phyloP scores from a whole-genome alignment of 1,284 basidiomycete genomes.

The Rugiboletus extremiorientalis region DNA sequence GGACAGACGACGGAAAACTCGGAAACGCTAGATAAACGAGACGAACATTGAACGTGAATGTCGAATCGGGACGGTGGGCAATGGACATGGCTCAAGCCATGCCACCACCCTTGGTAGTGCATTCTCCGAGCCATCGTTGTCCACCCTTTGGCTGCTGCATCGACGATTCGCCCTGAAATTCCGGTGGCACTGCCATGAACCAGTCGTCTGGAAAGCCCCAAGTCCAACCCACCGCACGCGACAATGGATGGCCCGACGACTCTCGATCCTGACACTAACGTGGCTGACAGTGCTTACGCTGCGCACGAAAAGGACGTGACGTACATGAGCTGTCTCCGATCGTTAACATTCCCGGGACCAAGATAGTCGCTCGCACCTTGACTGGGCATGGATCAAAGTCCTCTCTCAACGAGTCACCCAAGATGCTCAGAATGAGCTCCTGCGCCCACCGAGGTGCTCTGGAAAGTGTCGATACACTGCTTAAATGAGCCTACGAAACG shows the following conservation, averaged over 20 bases:
- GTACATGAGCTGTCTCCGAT: constrained; percentile 31
- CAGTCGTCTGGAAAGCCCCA: constrained; percentile 43
- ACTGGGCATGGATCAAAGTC: constrained; percentile 11
- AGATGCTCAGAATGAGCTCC: constrained; percentile 11
- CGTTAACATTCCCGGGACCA: background rate
- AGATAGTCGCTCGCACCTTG: background rate
- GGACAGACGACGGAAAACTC: too few species aligned
- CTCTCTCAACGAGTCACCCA: constrained; percentile 1
- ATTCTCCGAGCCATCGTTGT: constrained; percentile 15
- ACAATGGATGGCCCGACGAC: background rate
- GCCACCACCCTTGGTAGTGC: constrained; percentile 22
- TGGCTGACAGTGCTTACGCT: constrained; percentile 15
- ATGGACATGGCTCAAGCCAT: background rate
- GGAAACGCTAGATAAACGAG: too few species aligned
- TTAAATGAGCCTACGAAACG: constrained; percentile 58
- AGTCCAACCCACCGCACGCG: constrained; percentile 18
- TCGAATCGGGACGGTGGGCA: too few species aligned
- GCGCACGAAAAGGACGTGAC: constrained; percentile 28
- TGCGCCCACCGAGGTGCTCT: constrained; percentile 23
- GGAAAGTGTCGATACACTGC: constrained; percentile 62
- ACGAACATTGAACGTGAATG: constrained; percentile 78
- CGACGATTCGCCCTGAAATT: constrained; percentile 35
- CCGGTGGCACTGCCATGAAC: constrained; percentile 46
- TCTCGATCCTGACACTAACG: background rate
- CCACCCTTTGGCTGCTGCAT: constrained; percentile 31